These are phyloP conservation scores for Penicillium egyptiacum DNA, from an alignment of 495 filamentous ascomycete genomes.

Conservation along the genomic window DNA sequence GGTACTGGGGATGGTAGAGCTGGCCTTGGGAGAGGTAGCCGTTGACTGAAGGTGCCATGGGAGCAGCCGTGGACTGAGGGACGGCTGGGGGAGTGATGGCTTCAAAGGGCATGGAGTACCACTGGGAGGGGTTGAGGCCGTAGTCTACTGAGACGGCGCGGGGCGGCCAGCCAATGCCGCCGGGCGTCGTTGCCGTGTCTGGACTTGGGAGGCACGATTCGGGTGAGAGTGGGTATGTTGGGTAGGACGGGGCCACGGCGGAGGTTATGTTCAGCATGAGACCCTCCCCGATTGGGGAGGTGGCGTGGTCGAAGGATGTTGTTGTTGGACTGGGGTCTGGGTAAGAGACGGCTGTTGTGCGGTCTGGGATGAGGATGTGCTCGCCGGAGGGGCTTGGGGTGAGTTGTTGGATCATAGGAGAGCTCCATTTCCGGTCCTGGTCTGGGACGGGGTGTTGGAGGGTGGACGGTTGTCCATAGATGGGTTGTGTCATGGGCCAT, in stretches of 20 bases:
- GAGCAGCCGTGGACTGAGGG: slow-evolving; percentile 29
- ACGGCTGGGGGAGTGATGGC: slow-evolving; percentile 29
- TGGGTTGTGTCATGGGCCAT: slow-evolving; percentile 17
- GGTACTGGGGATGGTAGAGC: slow-evolving; percentile 24
- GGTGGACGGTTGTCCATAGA: slow-evolving; percentile 21
- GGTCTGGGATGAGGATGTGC: slow-evolving; percentile 24
- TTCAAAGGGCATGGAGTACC: slow-evolving; percentile 40
- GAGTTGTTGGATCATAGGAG: slow-evolving; percentile 25
- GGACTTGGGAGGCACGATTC: slow-evolving; percentile 31
- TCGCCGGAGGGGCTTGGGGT: slow-evolving; percentile 32
- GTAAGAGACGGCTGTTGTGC: slow-evolving; percentile 19
- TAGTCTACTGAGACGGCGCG: slow-evolving; percentile 31
- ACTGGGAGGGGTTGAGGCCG: slow-evolving; percentile 26
- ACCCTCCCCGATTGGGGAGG: slow-evolving; percentile 25
- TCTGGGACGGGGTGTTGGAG: slow-evolving; percentile 17
- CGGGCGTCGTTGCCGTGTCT: slow-evolving; percentile 12
- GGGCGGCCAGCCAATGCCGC: slow-evolving; percentile 22
- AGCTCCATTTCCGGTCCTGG: slow-evolving; percentile 28
- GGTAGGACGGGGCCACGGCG: slow-evolving; percentile 25
- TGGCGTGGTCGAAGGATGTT: slow-evolving; percentile 32
- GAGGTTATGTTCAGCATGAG: slow-evolving; percentile 27
- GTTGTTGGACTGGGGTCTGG: slow-evolving; percentile 26
- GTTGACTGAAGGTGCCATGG: slow-evolving; percentile 26
- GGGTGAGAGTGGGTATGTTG: slow-evolving; percentile 30
- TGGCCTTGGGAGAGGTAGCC: slow-evolving; percentile 23